Conservation (phyloP, 768 basidiomycete species). For the Coprinopsis sp. region DNA sequence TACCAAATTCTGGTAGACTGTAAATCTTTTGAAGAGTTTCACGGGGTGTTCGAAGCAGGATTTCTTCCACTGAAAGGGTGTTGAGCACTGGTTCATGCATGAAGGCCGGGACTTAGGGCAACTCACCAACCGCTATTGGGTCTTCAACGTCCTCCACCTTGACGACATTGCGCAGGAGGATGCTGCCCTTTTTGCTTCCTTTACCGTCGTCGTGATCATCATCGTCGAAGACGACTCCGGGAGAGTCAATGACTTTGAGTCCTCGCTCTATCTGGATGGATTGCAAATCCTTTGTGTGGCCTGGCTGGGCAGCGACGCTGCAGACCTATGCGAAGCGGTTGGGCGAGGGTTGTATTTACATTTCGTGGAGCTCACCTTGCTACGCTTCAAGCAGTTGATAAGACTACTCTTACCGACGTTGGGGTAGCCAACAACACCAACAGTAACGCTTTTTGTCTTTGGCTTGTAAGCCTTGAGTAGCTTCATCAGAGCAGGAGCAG, state of each 20-base stretch:
- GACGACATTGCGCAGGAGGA: conserved; percentile 83
- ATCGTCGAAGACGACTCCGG: conserved; percentile 95
- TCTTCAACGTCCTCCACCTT: conserved; percentile 90
- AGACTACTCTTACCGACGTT: conserved; percentile 96
- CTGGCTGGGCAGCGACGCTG: conserved; percentile 89
- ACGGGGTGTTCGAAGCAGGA: conserved; percentile 64
- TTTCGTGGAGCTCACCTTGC: conserved; percentile 47
- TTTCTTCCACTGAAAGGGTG: conserved; percentile 70
- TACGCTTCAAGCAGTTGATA: conserved; percentile 88
- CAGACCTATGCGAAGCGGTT: conserved; percentile 54
- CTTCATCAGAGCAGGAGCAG: conserved; percentile 71
- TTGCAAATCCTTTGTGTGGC: conserved; percentile 90
- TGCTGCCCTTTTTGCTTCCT: conserved; percentile 48
- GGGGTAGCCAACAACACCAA: conserved; percentile 93
- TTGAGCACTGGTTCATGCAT: not conserved
- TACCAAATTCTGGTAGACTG: conserved; percentile 68
- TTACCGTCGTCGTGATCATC: conserved; percentile 47
- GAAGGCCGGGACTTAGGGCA: not conserved
- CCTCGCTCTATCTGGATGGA: conserved; percentile 90
- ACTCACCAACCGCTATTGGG: conserved; percentile 81
- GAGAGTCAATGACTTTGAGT: conserved; percentile 89
- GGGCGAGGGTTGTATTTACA: not conserved
- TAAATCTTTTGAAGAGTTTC: conserved; percentile 82
- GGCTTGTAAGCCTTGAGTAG: conserved; percentile 83
- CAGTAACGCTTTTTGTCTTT: conserved; percentile 65